Conservation (phyloP, 164 flowering plant species). For the grape (Vitis vinifera) region DNA sequence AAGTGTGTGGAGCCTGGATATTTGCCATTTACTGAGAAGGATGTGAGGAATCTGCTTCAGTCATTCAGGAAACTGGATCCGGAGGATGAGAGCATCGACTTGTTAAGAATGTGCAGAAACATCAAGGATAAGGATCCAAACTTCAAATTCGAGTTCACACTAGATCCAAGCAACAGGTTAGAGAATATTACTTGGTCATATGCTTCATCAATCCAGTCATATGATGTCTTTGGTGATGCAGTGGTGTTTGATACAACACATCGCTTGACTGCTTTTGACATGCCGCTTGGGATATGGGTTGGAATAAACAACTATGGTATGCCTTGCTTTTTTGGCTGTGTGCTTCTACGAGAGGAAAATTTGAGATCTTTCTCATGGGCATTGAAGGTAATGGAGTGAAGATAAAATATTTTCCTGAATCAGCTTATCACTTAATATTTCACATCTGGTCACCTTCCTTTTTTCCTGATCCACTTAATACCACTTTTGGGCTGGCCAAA, state of each 20-base stretch:
- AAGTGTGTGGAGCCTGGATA: conserved; percentile 94
- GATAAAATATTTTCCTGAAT: not conserved
- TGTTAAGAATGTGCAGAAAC: conserved; percentile 80
- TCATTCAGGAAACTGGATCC: conserved; percentile 71
- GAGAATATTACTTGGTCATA: conserved; percentile 97
- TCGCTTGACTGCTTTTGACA: conserved; percentile 83
- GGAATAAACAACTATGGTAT: conserved; percentile 93
- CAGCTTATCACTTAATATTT: not conserved
- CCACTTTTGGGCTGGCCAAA: not conserved
- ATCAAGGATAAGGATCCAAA: conserved; percentile 78
- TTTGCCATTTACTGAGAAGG: conserved; percentile 90
- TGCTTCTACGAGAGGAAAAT: conserved; percentile 76
- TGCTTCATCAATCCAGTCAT: conserved; percentile 76
- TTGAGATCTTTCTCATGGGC: conserved; percentile 80
- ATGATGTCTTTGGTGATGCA: conserved; percentile 85
- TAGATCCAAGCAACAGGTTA: conserved; percentile 62
- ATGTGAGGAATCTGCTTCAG: conserved; percentile 86
- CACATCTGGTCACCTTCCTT: not conserved
- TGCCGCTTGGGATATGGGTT: conserved; percentile 96
- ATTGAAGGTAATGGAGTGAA: conserved; percentile 57
- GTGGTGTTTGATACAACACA: conserved; percentile 94
- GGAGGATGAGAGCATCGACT: conserved; percentile 76
- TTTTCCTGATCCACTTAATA: not conserved
- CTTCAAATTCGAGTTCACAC: conserved; percentile 66
- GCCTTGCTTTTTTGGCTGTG: conserved; percentile 96